Conservation (phyloP, 805 yeast species). For the Kockiozyma suomiensis region DNA sequence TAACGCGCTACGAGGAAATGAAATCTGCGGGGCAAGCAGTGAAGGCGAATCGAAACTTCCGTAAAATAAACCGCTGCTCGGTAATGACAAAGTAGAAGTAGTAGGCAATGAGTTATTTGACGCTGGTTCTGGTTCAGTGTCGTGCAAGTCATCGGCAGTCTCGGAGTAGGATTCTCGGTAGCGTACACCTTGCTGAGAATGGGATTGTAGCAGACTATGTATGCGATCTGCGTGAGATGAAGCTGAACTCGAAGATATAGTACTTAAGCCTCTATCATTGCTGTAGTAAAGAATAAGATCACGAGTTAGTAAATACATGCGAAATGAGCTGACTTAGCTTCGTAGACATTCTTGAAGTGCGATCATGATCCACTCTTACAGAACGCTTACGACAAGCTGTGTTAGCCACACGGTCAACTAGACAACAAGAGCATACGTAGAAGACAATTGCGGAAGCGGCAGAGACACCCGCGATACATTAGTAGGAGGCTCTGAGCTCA, state of each 20-base stretch:
- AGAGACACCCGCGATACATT: constrained; percentile 4
- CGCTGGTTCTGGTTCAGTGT: constrained; percentile 5
- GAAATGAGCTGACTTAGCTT: background rate
- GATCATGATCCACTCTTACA: background rate
- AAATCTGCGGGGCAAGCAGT: background rate
- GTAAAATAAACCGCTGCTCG: background rate
- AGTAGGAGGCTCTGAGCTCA: background rate
- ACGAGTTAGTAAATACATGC: background rate
- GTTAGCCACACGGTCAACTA: background rate
- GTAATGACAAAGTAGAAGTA: background rate
- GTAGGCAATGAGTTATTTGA: background rate
- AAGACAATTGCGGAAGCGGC: constrained; percentile 1
- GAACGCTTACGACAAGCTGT: background rate
- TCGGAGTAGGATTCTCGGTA: constrained; percentile 7
- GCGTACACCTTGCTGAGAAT: background rate
- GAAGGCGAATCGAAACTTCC: background rate
- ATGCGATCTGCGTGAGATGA: background rate
- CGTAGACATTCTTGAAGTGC: background rate
- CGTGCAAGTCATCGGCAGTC: background rate
- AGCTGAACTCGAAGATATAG: background rate
- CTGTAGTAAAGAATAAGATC: background rate
- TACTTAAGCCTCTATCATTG: background rate
- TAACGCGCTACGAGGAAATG: constrained; percentile 11
- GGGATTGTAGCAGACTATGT: background rate
- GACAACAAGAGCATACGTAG: background rate